A percentile compares a stretch with the other conserved stretches of the same genome.
phyloP scores from a whole-genome alignment of 2,329 filamentous ascomycete species.

The Penicillium sp. region DNA sequence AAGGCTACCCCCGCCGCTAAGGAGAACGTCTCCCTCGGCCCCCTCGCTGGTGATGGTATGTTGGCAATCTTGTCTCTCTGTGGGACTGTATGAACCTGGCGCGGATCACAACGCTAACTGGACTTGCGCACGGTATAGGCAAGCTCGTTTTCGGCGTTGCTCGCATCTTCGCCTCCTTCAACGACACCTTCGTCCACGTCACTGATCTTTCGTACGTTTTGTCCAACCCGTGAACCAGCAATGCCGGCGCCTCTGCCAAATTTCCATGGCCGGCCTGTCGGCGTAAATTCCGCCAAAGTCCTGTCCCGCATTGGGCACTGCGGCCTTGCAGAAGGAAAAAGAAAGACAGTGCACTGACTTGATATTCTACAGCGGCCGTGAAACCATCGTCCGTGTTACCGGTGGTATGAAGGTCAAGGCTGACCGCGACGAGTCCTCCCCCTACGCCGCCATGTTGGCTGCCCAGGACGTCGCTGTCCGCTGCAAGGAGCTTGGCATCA shows the following conservation, averaged over 20 bases:
- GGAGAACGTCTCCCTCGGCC: constrained; percentile 98
- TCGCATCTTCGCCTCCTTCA: constrained; percentile 95
- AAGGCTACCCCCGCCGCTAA: constrained; percentile 69
- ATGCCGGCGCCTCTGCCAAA: too few species aligned
- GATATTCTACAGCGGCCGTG: constrained; percentile 71
- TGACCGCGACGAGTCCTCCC: constrained; percentile 99
- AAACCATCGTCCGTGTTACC: constrained; percentile 99
- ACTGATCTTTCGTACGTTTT: constrained; percentile 84
- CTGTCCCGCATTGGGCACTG: neutral
- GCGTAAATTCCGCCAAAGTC: neutral
- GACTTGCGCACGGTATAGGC: constrained; percentile 48
- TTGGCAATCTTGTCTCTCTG: constrained; percentile 12
- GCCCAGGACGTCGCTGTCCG: constrained; percentile 94
- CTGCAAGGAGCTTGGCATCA: constrained; percentile 81
- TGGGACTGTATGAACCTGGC: neutral
- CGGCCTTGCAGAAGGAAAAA: constrained; percentile 23
- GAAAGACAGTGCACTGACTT: constrained; percentile 50
- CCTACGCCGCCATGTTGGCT: constrained; percentile 99
- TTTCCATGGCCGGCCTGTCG: neutral
- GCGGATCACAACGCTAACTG: constrained; percentile 7
- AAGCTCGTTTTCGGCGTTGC: constrained; percentile 97
- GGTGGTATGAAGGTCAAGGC: constrained; percentile 99
- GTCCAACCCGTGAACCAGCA: too few species aligned
- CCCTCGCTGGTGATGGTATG: constrained; percentile 91
- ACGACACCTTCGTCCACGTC: constrained; percentile 94